These are phyloP conservation scores for Royoungia palumana DNA, from an alignment of 768 basidiomycete species.

Conservation along the genomic window DNA sequence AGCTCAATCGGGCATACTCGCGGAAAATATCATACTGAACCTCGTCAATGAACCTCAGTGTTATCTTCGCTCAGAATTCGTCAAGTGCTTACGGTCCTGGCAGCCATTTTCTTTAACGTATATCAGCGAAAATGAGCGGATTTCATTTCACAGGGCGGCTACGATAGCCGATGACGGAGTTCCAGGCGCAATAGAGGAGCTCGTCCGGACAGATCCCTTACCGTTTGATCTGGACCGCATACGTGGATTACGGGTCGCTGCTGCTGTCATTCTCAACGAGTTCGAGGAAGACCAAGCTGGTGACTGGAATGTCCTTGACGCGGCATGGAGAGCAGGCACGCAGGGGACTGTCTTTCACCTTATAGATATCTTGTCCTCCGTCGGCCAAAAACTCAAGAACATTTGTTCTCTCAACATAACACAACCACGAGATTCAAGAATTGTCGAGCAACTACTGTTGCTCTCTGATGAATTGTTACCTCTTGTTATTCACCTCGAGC, in stretches of 20 bases:
- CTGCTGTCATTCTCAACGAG: conserved; percentile 54
- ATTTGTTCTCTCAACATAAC: conserved; percentile 46
- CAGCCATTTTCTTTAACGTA: conserved; percentile 58
- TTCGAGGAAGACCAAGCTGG: conserved; percentile 48
- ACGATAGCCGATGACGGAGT: conserved; percentile 68
- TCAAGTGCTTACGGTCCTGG: conserved; percentile 57
- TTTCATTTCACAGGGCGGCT: conserved; percentile 58
- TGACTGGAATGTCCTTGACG: conserved; percentile 53
- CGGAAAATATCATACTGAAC: conserved; percentile 63
- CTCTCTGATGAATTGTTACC: conserved; percentile 51
- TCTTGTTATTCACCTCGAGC: conserved; percentile 47
- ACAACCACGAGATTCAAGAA: conserved; percentile 35
- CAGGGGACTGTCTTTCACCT: conserved; percentile 59
- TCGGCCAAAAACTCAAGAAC: conserved; percentile 50
- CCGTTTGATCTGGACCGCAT: conserved; percentile 48
- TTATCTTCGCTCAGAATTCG: conserved; percentile 56
- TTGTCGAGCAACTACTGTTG: conserved; percentile 54
- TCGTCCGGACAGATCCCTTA: conserved; percentile 30
- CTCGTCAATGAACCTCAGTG: conserved; percentile 59
- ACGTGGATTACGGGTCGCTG: conserved; percentile 59
- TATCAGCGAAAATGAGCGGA: conserved; percentile 58
- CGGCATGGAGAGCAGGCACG: conserved; percentile 57
- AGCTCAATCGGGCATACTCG: conserved; percentile 58
- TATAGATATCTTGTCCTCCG: conserved; percentile 46
- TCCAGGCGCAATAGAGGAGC: conserved; percentile 58